phyloP scores from a whole-genome alignment of 768 basidiomycete species.

The Suillus alpinus region DNA sequence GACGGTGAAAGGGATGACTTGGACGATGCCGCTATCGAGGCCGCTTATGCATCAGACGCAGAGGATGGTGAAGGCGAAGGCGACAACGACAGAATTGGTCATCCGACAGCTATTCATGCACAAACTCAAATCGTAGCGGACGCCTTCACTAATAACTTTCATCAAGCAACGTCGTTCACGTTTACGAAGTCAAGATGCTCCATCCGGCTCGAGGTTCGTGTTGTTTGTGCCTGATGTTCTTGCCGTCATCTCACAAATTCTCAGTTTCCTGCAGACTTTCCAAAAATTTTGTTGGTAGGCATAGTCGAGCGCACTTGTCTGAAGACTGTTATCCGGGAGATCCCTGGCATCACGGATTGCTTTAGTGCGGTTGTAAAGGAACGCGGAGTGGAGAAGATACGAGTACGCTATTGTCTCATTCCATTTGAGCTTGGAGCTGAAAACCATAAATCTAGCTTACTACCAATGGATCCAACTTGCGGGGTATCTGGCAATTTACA shows the following conservation, averaged over 20 bases:
- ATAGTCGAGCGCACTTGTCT: conserved; percentile 87
- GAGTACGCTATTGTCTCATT: conserved; percentile 32
- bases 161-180: conserved; percentile 67
- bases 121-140: conserved; percentile 45
- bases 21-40: conserved; percentile 60
- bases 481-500: conserved; percentile 81
- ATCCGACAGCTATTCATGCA: conserved; percentile 34
- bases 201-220: conserved; percentile 76
- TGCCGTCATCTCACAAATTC: conserved; percentile 4
- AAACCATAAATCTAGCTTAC: conserved; percentile 50
- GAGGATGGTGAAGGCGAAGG: conserved; percentile 36
- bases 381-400: conserved; percentile 46
- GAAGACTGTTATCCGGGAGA: conserved; percentile 84
- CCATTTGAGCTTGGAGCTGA: background rate
- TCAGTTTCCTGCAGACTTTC: conserved; percentile 87
- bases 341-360: conserved; percentile 84
- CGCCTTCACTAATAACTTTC: conserved; percentile 55
- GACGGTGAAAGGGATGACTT: conserved; percentile 46
- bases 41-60: conserved; percentile 51
- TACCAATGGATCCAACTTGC: conserved; percentile 92
- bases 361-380: conserved; percentile 61
- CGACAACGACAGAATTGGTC: conserved; percentile 16
- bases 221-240: background rate
- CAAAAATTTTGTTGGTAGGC: conserved; percentile 91
- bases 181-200: conserved; percentile 67